Evolutionary conservation across 2,329 filamentous ascomycete species (phyloP).

Genomic region (Venturia carpophila): DNA sequence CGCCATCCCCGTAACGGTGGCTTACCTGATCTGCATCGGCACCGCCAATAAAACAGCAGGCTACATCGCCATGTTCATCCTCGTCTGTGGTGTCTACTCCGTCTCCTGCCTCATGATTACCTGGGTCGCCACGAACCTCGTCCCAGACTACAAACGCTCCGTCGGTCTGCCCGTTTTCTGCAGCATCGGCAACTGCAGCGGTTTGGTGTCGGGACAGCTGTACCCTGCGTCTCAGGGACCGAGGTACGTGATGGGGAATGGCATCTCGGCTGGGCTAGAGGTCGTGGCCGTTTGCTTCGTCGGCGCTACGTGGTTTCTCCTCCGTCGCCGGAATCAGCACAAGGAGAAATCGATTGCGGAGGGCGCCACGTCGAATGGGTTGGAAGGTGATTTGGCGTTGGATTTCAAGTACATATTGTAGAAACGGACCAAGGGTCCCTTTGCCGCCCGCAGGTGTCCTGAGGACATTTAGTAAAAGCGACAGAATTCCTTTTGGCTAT

Average conservation of each 20-base stretch:
- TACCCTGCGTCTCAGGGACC: conserved; percentile 29
- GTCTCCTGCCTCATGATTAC: conserved; percentile 25
- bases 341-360: conserved; percentile 27
- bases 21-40: conserved; percentile 30
- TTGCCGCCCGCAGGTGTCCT: no score
- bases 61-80: conserved; percentile 32
- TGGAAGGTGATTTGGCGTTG: conserved; percentile 20
- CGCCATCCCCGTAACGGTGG: conserved; percentile 27
- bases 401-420: conserved; percentile 21
- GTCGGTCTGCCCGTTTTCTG: conserved; percentile 28
- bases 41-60: conserved; percentile 26
- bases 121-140: conserved; percentile 31
- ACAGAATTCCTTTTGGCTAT: no score
- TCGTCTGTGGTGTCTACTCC: conserved; percentile 25
- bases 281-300: conserved; percentile 24
- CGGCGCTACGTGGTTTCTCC: conserved; percentile 25
- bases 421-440: background rate
- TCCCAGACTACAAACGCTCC: conserved; percentile 30
- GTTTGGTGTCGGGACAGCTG: conserved; percentile 29
- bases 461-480: no score
- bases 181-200: conserved; percentile 28
- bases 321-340: conserved; percentile 25
- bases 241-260: conserved; percentile 28
- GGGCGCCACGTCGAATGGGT: conserved; percentile 22
- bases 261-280: conserved; percentile 25